A percentile compares a stretch with the other conserved stretches of the same genome.
phyloP scores from a whole-genome alignment of 768 basidiomycete genomes.

The Russula compacta region DNA sequence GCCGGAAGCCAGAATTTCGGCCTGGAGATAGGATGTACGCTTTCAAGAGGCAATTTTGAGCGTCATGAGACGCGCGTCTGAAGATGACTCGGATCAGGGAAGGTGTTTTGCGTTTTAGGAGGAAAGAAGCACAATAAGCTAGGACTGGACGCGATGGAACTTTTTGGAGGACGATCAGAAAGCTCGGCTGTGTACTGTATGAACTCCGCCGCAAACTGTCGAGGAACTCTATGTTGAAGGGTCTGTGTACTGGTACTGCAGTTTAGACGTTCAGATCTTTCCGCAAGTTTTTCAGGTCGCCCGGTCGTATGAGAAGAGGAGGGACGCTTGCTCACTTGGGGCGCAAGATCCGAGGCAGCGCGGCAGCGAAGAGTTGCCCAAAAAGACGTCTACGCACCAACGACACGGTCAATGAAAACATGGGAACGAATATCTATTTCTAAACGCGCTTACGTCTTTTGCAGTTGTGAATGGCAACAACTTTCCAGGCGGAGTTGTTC shows the following conservation, averaged over 20 bases:
- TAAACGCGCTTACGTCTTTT: background rate
- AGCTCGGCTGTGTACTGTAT: background rate
- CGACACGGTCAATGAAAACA: background rate
- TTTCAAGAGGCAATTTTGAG: background rate
- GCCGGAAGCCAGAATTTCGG: background rate
- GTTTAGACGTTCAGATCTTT: background rate
- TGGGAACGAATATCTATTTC: background rate
- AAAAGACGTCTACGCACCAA: background rate
- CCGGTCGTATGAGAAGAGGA: background rate
- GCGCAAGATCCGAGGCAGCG: background rate
- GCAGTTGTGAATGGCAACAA: background rate
- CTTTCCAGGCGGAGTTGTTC: background rate
- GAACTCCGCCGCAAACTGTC: background rate
- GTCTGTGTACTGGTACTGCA: background rate
- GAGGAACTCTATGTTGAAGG: background rate
- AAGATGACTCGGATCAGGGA: background rate
- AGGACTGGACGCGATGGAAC: background rate
- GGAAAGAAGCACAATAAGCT: background rate
- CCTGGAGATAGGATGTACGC: background rate
- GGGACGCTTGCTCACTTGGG: background rate
- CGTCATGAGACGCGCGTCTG: background rate
- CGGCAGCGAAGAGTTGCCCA: background rate
- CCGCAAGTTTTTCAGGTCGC: background rate
- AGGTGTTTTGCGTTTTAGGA: background rate
- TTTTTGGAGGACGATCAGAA: background rate